Evolutionary conservation across 2,329 filamentous ascomycete species (phyloP).

Genomic region (Fusarium buharicum): DNA sequence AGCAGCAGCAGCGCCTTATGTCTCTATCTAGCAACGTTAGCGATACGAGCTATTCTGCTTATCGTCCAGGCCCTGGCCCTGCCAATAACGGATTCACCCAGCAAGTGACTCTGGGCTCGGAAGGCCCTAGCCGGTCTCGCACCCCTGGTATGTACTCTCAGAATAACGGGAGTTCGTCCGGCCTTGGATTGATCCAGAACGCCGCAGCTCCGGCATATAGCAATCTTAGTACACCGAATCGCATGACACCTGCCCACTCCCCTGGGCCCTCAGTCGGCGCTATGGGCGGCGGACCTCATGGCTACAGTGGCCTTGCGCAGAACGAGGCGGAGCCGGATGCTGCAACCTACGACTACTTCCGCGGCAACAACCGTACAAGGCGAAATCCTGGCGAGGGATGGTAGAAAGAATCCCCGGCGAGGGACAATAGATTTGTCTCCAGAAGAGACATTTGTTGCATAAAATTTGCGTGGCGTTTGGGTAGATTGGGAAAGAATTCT

Average conservation of each 20-base stretch:
- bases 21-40: conserved; percentile 38
- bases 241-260: conserved; percentile 41
- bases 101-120: conserved; percentile 38
- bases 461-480: conserved; percentile 46
- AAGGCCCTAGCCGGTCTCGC: conserved; percentile 50
- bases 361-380: conserved; percentile 49
- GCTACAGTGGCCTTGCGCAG: conserved; percentile 70
- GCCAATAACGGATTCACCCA: conserved; percentile 39
- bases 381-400: conserved; percentile 54
- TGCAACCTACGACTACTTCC: conserved; percentile 67
- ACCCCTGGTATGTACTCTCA: conserved; percentile 61
- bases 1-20: conserved; percentile 43
- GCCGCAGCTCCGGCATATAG: conserved; percentile 63
- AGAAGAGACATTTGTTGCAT: conserved; percentile 23
- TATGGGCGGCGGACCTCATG: conserved; percentile 66
- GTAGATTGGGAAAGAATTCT: conserved; percentile 41
- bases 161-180: conserved; percentile 63
- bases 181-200: conserved; percentile 63
- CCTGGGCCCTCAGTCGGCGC: conserved; percentile 61
- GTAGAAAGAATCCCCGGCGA: conserved; percentile 51
- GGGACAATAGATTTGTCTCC: conserved; percentile 49
- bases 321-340: conserved; percentile 59
- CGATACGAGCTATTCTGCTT: conserved; percentile 48
- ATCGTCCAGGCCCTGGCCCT: conserved; percentile 33
- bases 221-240: conserved; percentile 41